phyloP scores from a whole-genome alignment of 2,329 filamentous ascomycete species.

The Ophiocordyceps camponoti-saundersi region DNA sequence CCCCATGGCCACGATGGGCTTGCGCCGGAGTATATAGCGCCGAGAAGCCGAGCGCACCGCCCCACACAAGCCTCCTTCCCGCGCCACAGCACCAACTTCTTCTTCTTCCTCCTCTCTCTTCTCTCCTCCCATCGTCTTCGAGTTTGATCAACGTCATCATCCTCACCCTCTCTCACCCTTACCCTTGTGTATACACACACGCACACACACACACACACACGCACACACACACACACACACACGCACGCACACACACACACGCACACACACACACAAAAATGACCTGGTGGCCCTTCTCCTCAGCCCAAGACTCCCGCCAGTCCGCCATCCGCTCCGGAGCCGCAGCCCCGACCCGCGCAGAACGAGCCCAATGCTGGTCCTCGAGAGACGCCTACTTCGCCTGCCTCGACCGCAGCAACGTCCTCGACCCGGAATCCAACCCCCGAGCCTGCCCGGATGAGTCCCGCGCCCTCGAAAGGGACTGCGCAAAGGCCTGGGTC shows the following conservation, averaged over 20 bases:
- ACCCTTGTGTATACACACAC: no score
- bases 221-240: not conserved
- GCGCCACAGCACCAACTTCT: not conserved
- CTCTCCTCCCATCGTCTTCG: not conserved
- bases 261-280: constrained; percentile 13
- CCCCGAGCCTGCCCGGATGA: constrained; percentile 22
- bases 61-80: not conserved
- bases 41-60: no score
- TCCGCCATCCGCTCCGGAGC: constrained; percentile 37
- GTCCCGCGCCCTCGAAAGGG: constrained; percentile 51
- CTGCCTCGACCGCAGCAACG: constrained; percentile 68
- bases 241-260: not conserved
- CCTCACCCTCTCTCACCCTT: no score
- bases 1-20: no score
- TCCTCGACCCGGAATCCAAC: constrained; percentile 41
- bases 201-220: not conserved
- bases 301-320: constrained; percentile 24
- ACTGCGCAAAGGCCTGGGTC: constrained; percentile 87
- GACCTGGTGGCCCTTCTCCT: constrained; percentile 30
- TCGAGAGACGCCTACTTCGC: constrained; percentile 74
- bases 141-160: no score
- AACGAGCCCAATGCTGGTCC: constrained; percentile 77
- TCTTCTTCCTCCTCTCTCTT: not conserved
- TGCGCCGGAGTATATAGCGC: no score
- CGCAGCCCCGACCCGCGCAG: constrained; percentile 69